These are phyloP conservation scores for Themeda triandra DNA, from an alignment of 176 grass and related monocot genomes.

Conservation along the genomic window DNA sequence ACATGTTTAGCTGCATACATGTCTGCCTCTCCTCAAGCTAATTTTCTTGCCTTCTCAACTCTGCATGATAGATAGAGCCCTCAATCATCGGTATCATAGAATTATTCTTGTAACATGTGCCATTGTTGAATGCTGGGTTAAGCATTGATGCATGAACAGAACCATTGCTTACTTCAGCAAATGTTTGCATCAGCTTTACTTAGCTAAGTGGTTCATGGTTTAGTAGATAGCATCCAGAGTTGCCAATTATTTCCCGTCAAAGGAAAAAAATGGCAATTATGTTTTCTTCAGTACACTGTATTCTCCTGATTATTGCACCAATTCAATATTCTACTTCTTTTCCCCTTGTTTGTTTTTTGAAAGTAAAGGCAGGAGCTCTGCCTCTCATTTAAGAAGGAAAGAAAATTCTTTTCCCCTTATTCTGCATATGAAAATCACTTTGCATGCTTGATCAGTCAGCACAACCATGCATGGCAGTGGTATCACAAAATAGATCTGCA, in stretches of 20 bases:
- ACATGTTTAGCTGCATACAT: not conserved
- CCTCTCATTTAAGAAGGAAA: too few relatives aligned
- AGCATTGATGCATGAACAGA: not conserved
- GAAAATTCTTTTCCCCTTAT: not conserved
- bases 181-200: not conserved
- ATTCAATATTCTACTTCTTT: not conserved
- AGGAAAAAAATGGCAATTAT: not conserved
- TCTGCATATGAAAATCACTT: not conserved
- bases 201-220: not conserved
- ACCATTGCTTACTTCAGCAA: not conserved
- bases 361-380: too few relatives aligned
- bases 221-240: not conserved
- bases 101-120: not conserved
- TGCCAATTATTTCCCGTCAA: not conserved
- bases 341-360: too few relatives aligned
- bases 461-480: not conserved
- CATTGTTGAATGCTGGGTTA: not conserved
- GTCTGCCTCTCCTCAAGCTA: not conserved
- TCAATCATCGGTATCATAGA: not conserved
- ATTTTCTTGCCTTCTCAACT: not conserved
- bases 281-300: not conserved
- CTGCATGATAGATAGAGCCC: not conserved
- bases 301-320: not conserved
- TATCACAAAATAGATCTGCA: not conserved
- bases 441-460: not conserved